These are phyloP conservation scores for Fusarium abutilonis DNA, from an alignment of 2,329 filamentous ascomycete genomes.

Conservation along the genomic window DNA sequence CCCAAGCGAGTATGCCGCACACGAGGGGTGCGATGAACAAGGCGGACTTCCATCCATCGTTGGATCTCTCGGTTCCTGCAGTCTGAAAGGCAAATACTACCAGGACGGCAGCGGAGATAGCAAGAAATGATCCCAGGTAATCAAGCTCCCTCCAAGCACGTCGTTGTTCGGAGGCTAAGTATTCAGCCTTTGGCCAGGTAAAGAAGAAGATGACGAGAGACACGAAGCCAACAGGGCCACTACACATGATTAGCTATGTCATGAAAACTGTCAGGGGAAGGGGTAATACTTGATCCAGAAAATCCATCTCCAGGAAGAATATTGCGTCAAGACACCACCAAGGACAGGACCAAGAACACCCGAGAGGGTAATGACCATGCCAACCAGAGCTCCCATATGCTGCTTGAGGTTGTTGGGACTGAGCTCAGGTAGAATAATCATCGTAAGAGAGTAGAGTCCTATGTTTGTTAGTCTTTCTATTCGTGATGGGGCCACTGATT, in stretches of 20 bases:
- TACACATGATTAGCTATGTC: conserved; percentile 39
- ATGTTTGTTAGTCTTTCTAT: background rate
- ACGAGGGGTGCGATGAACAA: conserved; percentile 48
- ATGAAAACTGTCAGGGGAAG: background rate
- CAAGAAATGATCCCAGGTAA: conserved; percentile 61
- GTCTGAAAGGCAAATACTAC: conserved; percentile 68
- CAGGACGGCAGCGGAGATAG: conserved; percentile 63
- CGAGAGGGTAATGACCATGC: conserved; percentile 58
- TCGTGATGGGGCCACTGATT: background rate
- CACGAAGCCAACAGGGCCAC: conserved; percentile 60
- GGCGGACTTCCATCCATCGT: conserved; percentile 55
- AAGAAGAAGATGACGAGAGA: conserved; percentile 60
- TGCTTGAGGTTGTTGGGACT: conserved; percentile 54
- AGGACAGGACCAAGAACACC: conserved; percentile 63
- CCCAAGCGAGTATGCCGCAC: conserved; percentile 45
- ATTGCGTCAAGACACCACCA: conserved; percentile 61
- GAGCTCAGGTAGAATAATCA: conserved; percentile 65
- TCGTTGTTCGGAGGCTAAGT: conserved; percentile 52
- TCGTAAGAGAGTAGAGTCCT: conserved; percentile 65
- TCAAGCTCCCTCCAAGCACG: conserved; percentile 63
- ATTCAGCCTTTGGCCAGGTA: conserved; percentile 59
- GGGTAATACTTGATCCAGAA: conserved; percentile 67
- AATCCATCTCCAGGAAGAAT: conserved; percentile 63
- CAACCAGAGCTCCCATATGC: conserved; percentile 59
- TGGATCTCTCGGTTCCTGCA: conserved; percentile 50